A percentile compares a stretch with the other conserved stretches of the same genome.
These are phyloP conservation scores for Xylaria bambusicola DNA, from an alignment of 495 filamentous ascomycete genomes.

Conservation along the genomic window DNA sequence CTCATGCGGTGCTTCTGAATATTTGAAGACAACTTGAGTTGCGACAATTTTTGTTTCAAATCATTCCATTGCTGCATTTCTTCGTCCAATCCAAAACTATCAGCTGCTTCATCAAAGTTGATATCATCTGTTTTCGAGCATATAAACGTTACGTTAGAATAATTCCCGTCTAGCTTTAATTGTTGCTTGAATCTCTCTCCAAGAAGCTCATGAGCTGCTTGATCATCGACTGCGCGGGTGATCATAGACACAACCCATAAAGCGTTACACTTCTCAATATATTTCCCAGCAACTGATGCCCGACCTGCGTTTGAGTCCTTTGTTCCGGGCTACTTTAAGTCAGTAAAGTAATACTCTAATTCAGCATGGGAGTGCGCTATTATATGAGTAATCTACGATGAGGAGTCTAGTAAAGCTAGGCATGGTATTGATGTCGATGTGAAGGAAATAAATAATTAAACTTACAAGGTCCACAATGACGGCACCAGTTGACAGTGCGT, in stretches of 20 bases:
- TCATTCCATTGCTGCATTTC: constrained; percentile 32
- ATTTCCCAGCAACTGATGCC: constrained; percentile 54
- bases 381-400: too few species aligned
- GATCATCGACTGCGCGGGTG: constrained; percentile 60
- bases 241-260: constrained; percentile 60
- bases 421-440: too few species aligned
- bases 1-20: background rate
- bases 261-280: constrained; percentile 54
- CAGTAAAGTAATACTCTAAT: background rate
- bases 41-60: background rate
- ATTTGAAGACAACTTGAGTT: background rate
- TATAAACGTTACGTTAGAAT: constrained; percentile 57
- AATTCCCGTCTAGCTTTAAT: constrained; percentile 58
- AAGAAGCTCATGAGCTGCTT: constrained; percentile 56
- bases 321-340: constrained; percentile 47
- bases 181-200: constrained; percentile 60
- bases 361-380: too few species aligned
- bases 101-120: constrained; percentile 24
- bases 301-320: constrained; percentile 63
- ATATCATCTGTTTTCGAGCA: constrained; percentile 67
- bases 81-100: constrained; percentile 38
- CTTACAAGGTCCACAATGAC: constrained; percentile 58
- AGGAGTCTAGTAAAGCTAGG: too few species aligned
- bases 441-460: background rate
- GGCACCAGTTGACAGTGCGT: constrained; percentile 54